Evolutionary conservation across 140 eudicot genomes (phyloP).

Genomic region (Artemisia princeps): DNA sequence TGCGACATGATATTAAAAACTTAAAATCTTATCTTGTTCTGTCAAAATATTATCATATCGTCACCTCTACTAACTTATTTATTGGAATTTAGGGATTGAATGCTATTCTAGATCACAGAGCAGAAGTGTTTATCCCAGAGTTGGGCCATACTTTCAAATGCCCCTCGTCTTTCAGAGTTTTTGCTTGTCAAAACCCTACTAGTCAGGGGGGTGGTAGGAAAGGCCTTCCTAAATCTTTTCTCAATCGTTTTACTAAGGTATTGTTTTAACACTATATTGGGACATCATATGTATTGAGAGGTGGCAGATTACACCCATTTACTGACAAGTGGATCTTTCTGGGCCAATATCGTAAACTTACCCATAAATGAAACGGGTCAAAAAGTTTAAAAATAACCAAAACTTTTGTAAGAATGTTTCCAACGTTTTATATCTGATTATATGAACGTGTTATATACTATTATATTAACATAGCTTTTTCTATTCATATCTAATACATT

Average conservation of each 20-base stretch:
- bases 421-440: background rate
- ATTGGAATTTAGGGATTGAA: conserved; percentile 59
- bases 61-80: conserved; percentile 10
- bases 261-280: background rate
- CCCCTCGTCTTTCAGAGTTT: conserved; percentile 79
- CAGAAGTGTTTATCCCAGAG: conserved; percentile 93
- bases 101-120: conserved; percentile 88
- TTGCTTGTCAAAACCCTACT: conserved; percentile 96
- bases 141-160: conserved; percentile 75
- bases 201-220: conserved; percentile 92
- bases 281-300: background rate
- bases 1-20: conserved; percentile 10
- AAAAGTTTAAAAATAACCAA: background rate
- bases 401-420: background rate
- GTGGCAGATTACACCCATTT: background rate
- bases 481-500: too few species aligned
- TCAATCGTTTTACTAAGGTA: conserved; percentile 88
- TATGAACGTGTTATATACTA: too few species aligned
- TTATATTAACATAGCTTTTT: too few species aligned
- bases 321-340: background rate
- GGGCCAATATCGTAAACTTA: background rate
- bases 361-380: background rate
- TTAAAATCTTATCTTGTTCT: background rate
- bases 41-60: too few species aligned
- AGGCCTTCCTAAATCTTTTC: conserved; percentile 97